A percentile compares a stretch with the other conserved stretches of the same genome.
Conservation (phyloP, 2,329 filamentous ascomycete species). For the Calonectria pseudoturangicola region DNA sequence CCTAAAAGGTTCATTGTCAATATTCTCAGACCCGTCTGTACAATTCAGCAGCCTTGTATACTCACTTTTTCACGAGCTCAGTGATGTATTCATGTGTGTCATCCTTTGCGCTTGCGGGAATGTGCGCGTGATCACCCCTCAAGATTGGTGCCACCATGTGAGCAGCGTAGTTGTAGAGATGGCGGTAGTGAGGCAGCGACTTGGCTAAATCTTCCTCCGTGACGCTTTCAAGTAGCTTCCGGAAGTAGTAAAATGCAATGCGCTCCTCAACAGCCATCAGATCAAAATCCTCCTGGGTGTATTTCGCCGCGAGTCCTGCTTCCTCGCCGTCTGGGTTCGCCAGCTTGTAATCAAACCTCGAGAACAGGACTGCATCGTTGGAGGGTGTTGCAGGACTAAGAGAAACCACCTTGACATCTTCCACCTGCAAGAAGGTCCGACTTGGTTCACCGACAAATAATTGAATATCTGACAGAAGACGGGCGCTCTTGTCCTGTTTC, state of each 20-base stretch:
- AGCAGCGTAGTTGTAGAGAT: neutral
- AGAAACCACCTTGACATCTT: slow-evolving; percentile 7
- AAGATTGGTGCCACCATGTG: neutral
- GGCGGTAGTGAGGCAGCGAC: neutral
- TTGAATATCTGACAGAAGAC: neutral
- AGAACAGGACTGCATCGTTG: slow-evolving; percentile 25
- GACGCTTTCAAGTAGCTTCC: neutral
- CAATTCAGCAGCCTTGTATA: too few species aligned
- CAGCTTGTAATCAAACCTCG: slow-evolving; percentile 21
- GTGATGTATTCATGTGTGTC: neutral
- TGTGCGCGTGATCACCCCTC: neutral
- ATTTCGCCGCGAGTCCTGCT: neutral
- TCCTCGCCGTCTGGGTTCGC: slow-evolving; percentile 24
- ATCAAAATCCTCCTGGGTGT: slow-evolving; percentile 2
- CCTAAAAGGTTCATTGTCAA: too few species aligned
- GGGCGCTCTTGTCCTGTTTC: neutral
- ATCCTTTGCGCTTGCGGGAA: neutral
- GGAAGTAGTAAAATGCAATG: slow-evolving; percentile 30
- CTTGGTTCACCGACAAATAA: neutral
- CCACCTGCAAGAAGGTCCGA: slow-evolving; percentile 20
- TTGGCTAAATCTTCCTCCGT: neutral
- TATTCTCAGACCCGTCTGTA: too few species aligned
- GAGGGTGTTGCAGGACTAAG: slow-evolving; percentile 6
- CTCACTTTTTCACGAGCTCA: too few species aligned
- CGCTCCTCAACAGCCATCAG: slow-evolving; percentile 1